These are phyloP conservation scores for Starmerella powellii DNA, from an alignment of 805 yeast species.

Conservation along the genomic window DNA sequence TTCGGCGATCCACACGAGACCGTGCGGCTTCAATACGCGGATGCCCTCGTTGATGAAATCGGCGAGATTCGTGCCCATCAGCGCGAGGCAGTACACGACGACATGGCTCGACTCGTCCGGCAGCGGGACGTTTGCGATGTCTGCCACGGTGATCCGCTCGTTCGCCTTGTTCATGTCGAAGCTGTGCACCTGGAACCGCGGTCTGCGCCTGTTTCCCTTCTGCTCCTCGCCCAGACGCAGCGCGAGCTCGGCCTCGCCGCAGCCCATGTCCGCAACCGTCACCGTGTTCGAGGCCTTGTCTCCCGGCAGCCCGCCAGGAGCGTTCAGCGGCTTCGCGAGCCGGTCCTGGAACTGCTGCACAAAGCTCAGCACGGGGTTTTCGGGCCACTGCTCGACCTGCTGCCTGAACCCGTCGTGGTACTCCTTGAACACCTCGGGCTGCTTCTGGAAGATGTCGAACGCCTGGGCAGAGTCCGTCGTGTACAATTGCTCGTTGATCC, in stretches of 20 bases:
- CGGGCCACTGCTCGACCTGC: conserved; percentile 97
- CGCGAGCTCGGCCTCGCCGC: conserved; percentile 92
- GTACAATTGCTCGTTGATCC: conserved; percentile 97
- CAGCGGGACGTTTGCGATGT: conserved; percentile 80
- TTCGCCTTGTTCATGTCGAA: conserved; percentile 88
- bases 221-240: conserved; percentile 27
- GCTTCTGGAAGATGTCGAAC: conserved; percentile 53
- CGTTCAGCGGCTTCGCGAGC: conserved; percentile 54
- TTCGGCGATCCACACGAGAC: conserved; percentile 96
- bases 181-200: conserved; percentile 55
- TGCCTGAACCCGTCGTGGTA: conserved; percentile 91
- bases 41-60: conserved; percentile 87
- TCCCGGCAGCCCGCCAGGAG: conserved; percentile 89
- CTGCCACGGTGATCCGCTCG: conserved; percentile 89
- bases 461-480: conserved; percentile 75
- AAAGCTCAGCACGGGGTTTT: conserved; percentile 90
- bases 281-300: conserved; percentile 40
- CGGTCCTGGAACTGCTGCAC: conserved; percentile 50
- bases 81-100: conserved; percentile 85
- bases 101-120: conserved; percentile 66
- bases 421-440: conserved; percentile 83
- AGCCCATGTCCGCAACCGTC: conserved; percentile 95
- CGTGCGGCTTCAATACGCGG: conserved; percentile 75
- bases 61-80: conserved; percentile 94
- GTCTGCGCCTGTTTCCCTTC: conserved; percentile 24